These are phyloP conservation scores for Beauveria scarabaeidicola DNA, from an alignment of 2,329 filamentous ascomycete species.

Conservation along the genomic window DNA sequence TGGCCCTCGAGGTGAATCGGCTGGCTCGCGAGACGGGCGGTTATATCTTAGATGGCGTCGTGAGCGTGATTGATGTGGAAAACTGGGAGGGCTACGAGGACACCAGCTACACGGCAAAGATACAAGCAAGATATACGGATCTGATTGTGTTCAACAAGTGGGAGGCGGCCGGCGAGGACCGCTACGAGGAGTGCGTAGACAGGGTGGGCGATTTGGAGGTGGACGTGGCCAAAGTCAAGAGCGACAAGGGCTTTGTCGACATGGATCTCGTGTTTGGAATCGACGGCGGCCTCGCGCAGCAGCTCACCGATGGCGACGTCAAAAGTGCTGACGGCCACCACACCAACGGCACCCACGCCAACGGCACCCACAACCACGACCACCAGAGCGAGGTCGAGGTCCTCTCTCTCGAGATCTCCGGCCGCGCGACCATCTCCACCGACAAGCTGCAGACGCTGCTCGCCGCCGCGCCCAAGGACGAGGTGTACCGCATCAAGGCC, in stretches of 20 bases:
- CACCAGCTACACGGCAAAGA: constrained; percentile 76
- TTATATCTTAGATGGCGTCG: constrained; percentile 77
- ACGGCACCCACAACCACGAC: constrained; percentile 29
- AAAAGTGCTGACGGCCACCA: constrained; percentile 25
- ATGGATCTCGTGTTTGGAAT: constrained; percentile 78
- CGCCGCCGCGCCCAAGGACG: constrained; percentile 72
- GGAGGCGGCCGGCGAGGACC: constrained; percentile 65
- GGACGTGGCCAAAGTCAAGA: constrained; percentile 77
- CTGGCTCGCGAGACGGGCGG: constrained; percentile 58
- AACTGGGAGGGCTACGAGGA: constrained; percentile 93
- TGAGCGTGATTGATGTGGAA: constrained; percentile 87
- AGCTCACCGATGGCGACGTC: constrained; percentile 34
- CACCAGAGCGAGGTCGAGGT: constrained; percentile 90
- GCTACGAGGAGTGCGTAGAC: constrained; percentile 71
- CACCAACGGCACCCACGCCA: constrained; percentile 19
- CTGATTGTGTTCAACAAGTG: constrained; percentile 90
- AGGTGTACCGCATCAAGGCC: constrained; percentile 91
- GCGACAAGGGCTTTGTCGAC: constrained; percentile 67
- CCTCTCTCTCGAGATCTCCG: constrained; percentile 63
- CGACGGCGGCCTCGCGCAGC: constrained; percentile 66
- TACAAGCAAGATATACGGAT: constrained; percentile 87
- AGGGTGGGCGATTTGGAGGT: constrained; percentile 72
- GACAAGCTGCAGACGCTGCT: constrained; percentile 61
- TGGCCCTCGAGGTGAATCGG: constrained; percentile 84
- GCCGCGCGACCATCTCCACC: constrained; percentile 38